Conservation (phyloP, 78 protist species). For the Polysphondylium violaceum region DNA sequence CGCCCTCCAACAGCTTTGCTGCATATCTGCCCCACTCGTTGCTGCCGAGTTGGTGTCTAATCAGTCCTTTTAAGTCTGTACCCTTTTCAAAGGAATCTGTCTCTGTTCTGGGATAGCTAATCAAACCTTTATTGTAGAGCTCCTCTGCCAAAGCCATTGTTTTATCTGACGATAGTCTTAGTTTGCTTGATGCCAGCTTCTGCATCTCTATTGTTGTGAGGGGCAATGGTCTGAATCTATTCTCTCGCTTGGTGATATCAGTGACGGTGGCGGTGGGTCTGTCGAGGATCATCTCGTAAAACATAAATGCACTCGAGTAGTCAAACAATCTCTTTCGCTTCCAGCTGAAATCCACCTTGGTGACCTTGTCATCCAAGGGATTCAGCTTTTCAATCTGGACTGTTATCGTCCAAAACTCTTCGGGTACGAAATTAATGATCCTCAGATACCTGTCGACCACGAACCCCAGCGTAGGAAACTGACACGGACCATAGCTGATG, state of each 20-base stretch:
- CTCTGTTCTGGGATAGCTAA: slow-evolving; percentile 99
- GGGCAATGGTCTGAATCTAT: slow-evolving; percentile 93
- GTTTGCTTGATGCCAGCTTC: slow-evolving; percentile 85
- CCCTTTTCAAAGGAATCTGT: slow-evolving; percentile 91
- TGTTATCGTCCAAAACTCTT: slow-evolving; percentile 88
- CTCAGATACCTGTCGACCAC: slow-evolving; percentile 93
- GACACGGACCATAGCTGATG: slow-evolving; percentile 95
- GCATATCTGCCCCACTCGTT: slow-evolving; percentile 90
- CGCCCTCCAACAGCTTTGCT: slow-evolving; percentile 30
- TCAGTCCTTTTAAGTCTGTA: slow-evolving; percentile 83
- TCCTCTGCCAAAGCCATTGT: slow-evolving; percentile 92
- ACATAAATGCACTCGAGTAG: slow-evolving; percentile 9
- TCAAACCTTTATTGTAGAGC: slow-evolving; percentile 92
- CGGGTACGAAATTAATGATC: slow-evolving; percentile 86
- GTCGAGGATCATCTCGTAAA: slow-evolving; percentile 57
- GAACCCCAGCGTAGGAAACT: slow-evolving; percentile 99
- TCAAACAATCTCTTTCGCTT: slow-evolving; percentile 85
- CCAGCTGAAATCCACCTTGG: slow-evolving; percentile 79
- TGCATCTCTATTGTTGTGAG: slow-evolving; percentile 96
- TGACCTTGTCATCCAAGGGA: slow-evolving; percentile 1
- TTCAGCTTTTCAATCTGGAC: not conserved
- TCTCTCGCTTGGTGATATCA: slow-evolving; percentile 35
- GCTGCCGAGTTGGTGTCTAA: slow-evolving; percentile 42
- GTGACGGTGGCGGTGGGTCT: slow-evolving; percentile 46
- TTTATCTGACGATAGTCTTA: slow-evolving; percentile 88